These are phyloP conservation scores for Lentinula boryana DNA, from an alignment of 768 basidiomycete genomes.

Conservation along the genomic window DNA sequence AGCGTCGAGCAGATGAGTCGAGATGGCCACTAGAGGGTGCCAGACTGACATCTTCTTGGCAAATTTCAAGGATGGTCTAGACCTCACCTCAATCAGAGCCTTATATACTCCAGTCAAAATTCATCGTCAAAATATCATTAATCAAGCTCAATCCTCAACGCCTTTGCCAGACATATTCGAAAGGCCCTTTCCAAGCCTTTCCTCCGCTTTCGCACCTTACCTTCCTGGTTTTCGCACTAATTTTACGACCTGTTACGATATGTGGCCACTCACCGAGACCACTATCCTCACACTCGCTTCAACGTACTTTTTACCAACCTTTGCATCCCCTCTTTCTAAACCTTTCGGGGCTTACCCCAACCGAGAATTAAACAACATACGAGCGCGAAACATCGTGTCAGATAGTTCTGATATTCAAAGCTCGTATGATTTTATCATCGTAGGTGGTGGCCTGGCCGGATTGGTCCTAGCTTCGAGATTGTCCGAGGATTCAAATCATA, in stretches of 20 bases:
- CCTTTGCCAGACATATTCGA: not conserved
- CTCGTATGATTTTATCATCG: slow-evolving; percentile 7
- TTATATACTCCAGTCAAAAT: not conserved
- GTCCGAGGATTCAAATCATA: not conserved
- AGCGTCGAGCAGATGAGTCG: not conserved
- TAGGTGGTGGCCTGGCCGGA: slow-evolving; percentile 1
- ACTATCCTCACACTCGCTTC: slow-evolving; percentile 6
- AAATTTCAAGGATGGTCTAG: slow-evolving; percentile 1
- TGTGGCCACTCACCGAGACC: not conserved
- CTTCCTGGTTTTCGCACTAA: not conserved
- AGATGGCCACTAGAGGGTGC: not conserved
- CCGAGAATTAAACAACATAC: not conserved
- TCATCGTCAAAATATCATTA: not conserved
- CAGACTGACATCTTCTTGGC: not conserved
- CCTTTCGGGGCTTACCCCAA: not conserved
- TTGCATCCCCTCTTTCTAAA: not conserved
- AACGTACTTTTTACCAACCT: not conserved
- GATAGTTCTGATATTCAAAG: not conserved
- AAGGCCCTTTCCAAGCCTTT: not conserved
- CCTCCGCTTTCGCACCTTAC: not conserved
- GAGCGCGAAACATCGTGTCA: not conserved
- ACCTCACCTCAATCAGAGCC: not conserved
- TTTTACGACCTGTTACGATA: not conserved
- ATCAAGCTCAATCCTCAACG: not conserved
- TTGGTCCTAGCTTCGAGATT: not conserved